phyloP scores from a whole-genome alignment of 2,329 filamentous ascomycete species.

The Trichothecium sympodiale region DNA sequence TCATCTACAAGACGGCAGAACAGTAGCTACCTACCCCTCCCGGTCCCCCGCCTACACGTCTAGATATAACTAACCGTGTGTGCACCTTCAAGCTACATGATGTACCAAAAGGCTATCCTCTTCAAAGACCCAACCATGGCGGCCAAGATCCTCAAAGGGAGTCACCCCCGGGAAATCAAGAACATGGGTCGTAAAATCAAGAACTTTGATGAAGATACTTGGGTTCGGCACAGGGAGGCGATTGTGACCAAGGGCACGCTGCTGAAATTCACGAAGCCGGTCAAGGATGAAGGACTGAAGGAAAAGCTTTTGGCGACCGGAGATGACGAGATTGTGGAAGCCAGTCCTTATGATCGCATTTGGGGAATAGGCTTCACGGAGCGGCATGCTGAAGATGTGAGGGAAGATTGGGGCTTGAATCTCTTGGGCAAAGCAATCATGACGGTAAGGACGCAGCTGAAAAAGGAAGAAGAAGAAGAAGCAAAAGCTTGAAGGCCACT shows the following conservation, averaged over 20 bases:
- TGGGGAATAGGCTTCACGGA: slow-evolving; percentile 22
- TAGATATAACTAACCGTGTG: too few relatives aligned
- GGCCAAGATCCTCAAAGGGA: slow-evolving; percentile 34
- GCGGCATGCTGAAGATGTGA: slow-evolving; percentile 11
- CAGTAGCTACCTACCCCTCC: slow-evolving; percentile 33
- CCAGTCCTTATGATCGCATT: slow-evolving; percentile 16
- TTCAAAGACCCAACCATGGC: slow-evolving; percentile 34
- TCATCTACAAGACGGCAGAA: slow-evolving; percentile 38
- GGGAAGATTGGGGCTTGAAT: slow-evolving; percentile 18
- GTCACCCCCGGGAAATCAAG: slow-evolving; percentile 36
- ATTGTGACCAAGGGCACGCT: slow-evolving; percentile 49
- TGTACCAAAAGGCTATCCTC: slow-evolving; percentile 40
- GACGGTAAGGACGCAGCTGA: slow-evolving; percentile 40
- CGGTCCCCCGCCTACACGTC: too few relatives aligned
- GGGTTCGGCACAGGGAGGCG: slow-evolving; percentile 36
- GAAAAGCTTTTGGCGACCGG: slow-evolving; percentile 18
- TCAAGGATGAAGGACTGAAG: slow-evolving; percentile 17
- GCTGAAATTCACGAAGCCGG: slow-evolving; percentile 45
- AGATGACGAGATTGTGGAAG: slow-evolving; percentile 18
- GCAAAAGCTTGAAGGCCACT: not conserved
- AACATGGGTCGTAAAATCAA: slow-evolving; percentile 42
- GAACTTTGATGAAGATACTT: slow-evolving; percentile 38
- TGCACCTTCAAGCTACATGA: slow-evolving; percentile 41
- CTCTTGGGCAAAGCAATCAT: slow-evolving; percentile 19
- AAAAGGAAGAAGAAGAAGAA: slow-evolving; percentile 20